These are phyloP conservation scores for Dactylonectria estremocensis DNA, from an alignment of 2,329 filamentous ascomycete genomes.

Conservation along the genomic window DNA sequence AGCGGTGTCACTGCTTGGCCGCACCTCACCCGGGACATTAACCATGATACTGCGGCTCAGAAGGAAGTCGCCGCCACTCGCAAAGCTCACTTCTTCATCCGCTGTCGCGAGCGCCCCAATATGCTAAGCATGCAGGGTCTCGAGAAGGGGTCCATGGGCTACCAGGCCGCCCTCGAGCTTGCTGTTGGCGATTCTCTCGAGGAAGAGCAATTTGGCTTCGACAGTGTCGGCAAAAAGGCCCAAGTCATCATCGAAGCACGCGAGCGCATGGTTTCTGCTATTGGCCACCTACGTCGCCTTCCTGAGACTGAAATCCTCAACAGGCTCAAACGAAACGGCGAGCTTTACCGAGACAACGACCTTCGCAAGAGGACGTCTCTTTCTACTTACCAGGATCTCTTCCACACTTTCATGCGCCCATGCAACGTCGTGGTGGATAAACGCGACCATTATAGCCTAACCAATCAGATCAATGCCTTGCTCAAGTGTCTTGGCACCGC, in stretches of 20 bases:
- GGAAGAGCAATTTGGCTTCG: conserved; percentile 74
- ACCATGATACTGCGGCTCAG: conserved; percentile 61
- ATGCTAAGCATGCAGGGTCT: conserved; percentile 82
- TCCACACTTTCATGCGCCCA: conserved; percentile 71
- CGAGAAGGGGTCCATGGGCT: conserved; percentile 80
- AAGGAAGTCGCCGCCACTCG: conserved; percentile 61
- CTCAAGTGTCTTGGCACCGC: conserved; percentile 75
- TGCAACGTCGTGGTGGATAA: conserved; percentile 70
- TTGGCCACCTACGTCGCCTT: conserved; percentile 69
- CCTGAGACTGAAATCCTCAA: conserved; percentile 73
- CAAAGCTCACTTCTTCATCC: conserved; percentile 71
- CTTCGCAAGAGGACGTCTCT: conserved; percentile 66
- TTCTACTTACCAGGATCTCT: conserved; percentile 75
- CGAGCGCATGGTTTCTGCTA: conserved; percentile 68
- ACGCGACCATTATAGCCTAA: conserved; percentile 73
- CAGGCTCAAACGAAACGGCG: conserved; percentile 69
- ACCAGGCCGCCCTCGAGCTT: conserved; percentile 77
- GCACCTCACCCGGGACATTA: conserved; percentile 69
- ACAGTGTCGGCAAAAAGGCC: conserved; percentile 68
- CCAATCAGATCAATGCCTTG: conserved; percentile 79
- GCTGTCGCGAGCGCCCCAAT: conserved; percentile 74
- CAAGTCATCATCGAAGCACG: conserved; percentile 71
- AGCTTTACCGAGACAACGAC: conserved; percentile 69
- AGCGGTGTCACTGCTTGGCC: conserved; percentile 74
- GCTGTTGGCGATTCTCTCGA: conserved; percentile 75